Base-by-base conservation (phyloP, 192 early-diverging fungal genomes). In the Podila verticillata region DNA sequence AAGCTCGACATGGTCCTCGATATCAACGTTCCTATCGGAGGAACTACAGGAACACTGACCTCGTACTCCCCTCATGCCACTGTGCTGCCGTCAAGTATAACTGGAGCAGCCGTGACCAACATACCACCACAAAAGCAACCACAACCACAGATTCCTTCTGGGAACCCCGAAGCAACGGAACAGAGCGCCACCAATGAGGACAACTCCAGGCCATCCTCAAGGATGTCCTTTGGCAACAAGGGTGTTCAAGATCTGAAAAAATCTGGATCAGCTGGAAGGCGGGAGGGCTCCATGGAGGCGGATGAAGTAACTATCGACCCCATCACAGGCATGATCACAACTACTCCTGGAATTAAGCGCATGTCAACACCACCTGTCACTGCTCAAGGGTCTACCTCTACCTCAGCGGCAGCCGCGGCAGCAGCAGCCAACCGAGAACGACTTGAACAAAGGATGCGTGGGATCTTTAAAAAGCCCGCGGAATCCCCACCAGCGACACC, bases 1-100 rank as follows among this genome's bases (percentile, higher is more conserved):
- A 87, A 90, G 48, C 86, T 95, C 48, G 92, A 93, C 83, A 91
- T 88, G 22, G 88, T 92, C 56, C 83, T 93, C 10, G 94, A 94
- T 66, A 83, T 90, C 39, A 87, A 86, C 30, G 66, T 84, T 19
- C 75, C 78, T 32, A 83, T 85, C 68, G 63, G 63, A 3, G 70
- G 64, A 30, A 12, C 67, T 24, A 35, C 61, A 8, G 70, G 61
- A 13, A 72, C 72, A 4, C 60, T 62, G 36, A 82, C 73, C 0
- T 75, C 73, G 20, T 69, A 60, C 31, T 75, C 73, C 13, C 73
- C 73, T 5, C 66, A 75, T 39, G 73, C 67, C 17, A 48, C 51
- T 22, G 57, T 77, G 6, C 28, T 67, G 19, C 68, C 72, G 10
- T 70, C 75, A n/a, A 68, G 58, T 17, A 20, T 59, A 20, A 65